phyloP scores from a whole-genome alignment of 306 rosid species.

The Crotalaria pallida region DNA sequence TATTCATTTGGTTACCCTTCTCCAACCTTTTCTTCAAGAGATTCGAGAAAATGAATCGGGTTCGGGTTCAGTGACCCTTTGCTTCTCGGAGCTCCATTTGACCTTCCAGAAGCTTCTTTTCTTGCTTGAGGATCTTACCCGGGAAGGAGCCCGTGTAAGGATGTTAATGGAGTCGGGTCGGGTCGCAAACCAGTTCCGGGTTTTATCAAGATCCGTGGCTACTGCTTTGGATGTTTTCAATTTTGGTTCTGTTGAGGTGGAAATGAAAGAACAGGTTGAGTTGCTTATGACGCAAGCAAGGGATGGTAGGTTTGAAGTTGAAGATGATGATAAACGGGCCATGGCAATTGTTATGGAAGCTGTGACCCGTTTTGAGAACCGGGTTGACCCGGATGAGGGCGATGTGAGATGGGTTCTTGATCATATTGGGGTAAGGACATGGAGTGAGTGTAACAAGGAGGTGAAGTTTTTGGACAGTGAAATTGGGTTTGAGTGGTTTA shows the following conservation, averaged over 20 bases:
- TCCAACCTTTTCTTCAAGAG: constrained; percentile 55
- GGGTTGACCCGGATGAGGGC: constrained; percentile 34
- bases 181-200: constrained; percentile 44
- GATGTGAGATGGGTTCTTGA: constrained; percentile 47
- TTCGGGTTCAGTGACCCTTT: constrained; percentile 25
- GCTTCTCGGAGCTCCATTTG: constrained; percentile 63
- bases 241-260: constrained; percentile 27
- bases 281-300: constrained; percentile 48
- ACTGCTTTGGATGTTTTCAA: constrained; percentile 59
- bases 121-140: constrained; percentile 51
- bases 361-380: constrained; percentile 39
- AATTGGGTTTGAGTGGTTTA: constrained; percentile 41
- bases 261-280: constrained; percentile 48
- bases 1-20: constrained; percentile 40
- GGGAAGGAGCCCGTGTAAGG: constrained; percentile 50
- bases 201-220: constrained; percentile 42
- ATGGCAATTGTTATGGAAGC: constrained; percentile 26
- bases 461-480: constrained; percentile 69
- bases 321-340: constrained; percentile 40
- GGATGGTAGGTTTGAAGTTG: constrained; percentile 40
- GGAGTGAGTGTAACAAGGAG: constrained; percentile 65
- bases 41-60: constrained; percentile 13
- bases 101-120: constrained; percentile 57
- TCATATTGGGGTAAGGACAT: constrained; percentile 43
- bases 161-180: constrained; percentile 56